phyloP scores from a whole-genome alignment of 257 asterid species.

The Plantago elongata region DNA sequence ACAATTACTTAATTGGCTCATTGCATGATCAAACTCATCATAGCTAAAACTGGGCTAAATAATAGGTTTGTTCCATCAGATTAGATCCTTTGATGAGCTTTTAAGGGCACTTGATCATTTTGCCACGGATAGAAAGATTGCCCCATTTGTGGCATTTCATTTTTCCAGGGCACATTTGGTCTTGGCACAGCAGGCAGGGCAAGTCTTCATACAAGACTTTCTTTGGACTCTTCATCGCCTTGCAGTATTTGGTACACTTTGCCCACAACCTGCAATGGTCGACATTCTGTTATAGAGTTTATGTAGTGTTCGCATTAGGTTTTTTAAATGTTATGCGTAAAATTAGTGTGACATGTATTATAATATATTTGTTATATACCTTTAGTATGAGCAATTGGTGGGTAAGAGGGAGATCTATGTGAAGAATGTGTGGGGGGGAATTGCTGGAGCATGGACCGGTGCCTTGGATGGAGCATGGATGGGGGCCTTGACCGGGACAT shows the following conservation, averaged over 20 bases:
- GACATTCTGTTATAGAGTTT: not conserved
- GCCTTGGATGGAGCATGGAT: too few species aligned
- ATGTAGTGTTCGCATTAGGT: too few species aligned
- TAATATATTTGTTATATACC: not conserved
- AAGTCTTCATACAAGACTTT: not conserved
- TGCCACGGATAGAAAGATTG: conserved; percentile 5
- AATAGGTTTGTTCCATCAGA: not conserved
- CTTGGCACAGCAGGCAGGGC: conserved; percentile 7
- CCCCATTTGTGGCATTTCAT: conserved; percentile 12
- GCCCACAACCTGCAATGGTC: not conserved
- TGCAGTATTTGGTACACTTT: conserved; percentile 14
- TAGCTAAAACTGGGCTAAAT: not conserved
- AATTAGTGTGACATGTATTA: not conserved
- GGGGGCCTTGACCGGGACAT: too few species aligned
- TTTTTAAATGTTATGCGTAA: not conserved
- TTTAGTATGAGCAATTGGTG: not conserved
- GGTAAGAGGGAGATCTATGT: conserved; percentile 2
- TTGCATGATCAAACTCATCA: conserved; percentile 5
- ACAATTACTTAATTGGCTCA: not conserved
- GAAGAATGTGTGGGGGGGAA: not conserved
- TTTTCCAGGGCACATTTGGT: conserved; percentile 6
- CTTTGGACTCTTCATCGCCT: not conserved
- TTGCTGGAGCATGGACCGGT: too few species aligned
- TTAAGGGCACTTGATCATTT: conserved; percentile 9
- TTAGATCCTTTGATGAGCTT: not conserved